Evolutionary conservation across 768 basidiomycete species (phyloP).

Genomic region (Hemileccinum rubropunctum): DNA sequence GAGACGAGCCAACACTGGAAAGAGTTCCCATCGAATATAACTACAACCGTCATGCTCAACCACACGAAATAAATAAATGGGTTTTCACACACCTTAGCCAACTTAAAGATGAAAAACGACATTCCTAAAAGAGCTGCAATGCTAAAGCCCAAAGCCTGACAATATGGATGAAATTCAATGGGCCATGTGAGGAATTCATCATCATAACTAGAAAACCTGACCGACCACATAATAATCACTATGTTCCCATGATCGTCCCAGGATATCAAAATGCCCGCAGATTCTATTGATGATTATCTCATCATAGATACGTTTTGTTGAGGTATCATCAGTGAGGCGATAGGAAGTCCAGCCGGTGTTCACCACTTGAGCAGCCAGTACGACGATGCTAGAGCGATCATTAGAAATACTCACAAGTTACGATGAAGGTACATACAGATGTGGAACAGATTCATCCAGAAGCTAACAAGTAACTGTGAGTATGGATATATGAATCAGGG

Average conservation of each 20-base stretch:
- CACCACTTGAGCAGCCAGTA: slow-evolving; percentile 44
- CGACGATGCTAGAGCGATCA: slow-evolving; percentile 24
- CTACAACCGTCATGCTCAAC: slow-evolving; percentile 18
- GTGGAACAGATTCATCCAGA: slow-evolving; percentile 50
- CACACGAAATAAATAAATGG: no score
- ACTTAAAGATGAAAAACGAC: slow-evolving; percentile 37
- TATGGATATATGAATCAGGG: background rate
- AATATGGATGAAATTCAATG: slow-evolving; percentile 19
- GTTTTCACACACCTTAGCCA: slow-evolving; percentile 38
- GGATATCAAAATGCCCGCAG: slow-evolving; percentile 40
- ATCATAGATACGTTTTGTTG: slow-evolving; percentile 33
- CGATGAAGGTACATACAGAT: slow-evolving; percentile 33
- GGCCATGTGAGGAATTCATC: background rate
- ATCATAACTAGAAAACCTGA: background rate
- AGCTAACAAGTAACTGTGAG: slow-evolving; percentile 33
- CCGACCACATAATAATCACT: slow-evolving; percentile 32
- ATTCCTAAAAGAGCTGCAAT: slow-evolving; percentile 36
- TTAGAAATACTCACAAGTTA: background rate
- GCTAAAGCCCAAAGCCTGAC: slow-evolving; percentile 41
- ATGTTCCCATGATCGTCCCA: slow-evolving; percentile 41
- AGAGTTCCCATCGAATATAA: slow-evolving; percentile 46
- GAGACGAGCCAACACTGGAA: slow-evolving; percentile 47
- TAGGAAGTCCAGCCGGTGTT: slow-evolving; percentile 48
- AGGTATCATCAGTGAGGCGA: slow-evolving; percentile 35
- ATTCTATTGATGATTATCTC: slow-evolving; percentile 34